Evolutionary conservation across 2,329 filamentous ascomycete genomes (phyloP).

Genomic region (Colletotrichum brevisporum): DNA sequence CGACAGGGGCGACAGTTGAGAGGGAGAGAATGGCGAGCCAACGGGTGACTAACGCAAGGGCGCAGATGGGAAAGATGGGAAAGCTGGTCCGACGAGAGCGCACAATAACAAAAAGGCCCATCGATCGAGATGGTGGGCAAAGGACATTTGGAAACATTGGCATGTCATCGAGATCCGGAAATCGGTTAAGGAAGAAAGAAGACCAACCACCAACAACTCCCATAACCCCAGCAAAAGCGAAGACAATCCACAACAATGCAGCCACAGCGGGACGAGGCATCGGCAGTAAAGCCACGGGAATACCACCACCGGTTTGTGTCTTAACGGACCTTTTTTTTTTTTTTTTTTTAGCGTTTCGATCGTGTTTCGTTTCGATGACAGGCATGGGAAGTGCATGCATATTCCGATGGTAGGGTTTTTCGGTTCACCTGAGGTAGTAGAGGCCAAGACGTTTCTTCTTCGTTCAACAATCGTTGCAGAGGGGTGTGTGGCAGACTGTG

Average conservation of each 20-base stretch:
- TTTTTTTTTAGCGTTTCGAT: conserved; percentile 36
- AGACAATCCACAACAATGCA: background rate
- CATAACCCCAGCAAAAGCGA: too few species aligned
- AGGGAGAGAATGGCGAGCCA: too few species aligned
- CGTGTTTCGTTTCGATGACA: conserved; percentile 32
- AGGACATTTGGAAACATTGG: conserved; percentile 6
- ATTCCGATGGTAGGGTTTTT: background rate
- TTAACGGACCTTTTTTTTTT: too few species aligned
- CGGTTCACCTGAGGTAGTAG: too few species aligned
- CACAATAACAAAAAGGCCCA: background rate
- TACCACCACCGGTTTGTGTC: background rate
- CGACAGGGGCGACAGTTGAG: too few species aligned
- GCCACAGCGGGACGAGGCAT: background rate
- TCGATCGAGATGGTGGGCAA: conserved; percentile 2
- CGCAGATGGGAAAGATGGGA: conserved; percentile 13
- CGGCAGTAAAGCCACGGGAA: background rate
- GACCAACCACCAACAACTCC: too few species aligned
- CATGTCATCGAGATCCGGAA: conserved; percentile 36
- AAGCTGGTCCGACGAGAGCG: background rate
- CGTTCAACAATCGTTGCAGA: too few species aligned
- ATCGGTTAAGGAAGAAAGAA: background rate
- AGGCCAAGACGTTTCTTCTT: too few species aligned
- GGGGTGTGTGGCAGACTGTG: too few species aligned
- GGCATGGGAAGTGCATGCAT: background rate
- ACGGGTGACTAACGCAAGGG: background rate